Base-by-base conservation (phyloP, 2,329 filamentous ascomycete genomes). In the Pseudocercospora cruenta region DNA sequence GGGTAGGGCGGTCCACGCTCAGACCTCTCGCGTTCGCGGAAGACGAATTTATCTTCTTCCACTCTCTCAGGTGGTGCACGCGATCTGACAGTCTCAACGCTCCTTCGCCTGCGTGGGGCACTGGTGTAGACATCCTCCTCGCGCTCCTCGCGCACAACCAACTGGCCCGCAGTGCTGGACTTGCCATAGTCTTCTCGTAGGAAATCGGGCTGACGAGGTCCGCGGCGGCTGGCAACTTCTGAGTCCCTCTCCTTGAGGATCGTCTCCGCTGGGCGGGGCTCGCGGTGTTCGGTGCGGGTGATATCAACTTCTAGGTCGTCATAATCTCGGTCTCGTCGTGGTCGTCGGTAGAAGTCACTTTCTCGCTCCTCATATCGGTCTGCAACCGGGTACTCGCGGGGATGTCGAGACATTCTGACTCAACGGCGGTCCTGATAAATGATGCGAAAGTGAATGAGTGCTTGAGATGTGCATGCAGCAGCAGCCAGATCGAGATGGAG, bases 281-380 rank as follows among this genome's bases (percentile, higher is more conserved):
- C 73, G 47, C 68, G 70, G 57, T 73, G 70, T 63, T 72, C 71
- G 14, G 70, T 69, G 47, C 74, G 74, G 61, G 72, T 69, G 63
- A 84, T 78, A 69, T 86, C 84, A 51, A 83, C 67, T 64, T 86
- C 83, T 53, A 84, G 76, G 31, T 85, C 83, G 19, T 84, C 82
- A 69, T 83, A 83, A 71, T 82, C 81, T 59, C 78, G 78, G 39
- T 77, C 75, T 61, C 75, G 72, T n/a, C 78, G 77, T 64, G 77
- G 73, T 33, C 77, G 74, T 55, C 78, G 72, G 62, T 78, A 77
- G 67, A 74, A 75, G 55, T 77, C 76, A 72, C 78, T 80, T 75
- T 78, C 80, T 71, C 79, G 78, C 67, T 83, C 82, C 69, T 84
- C 82, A 69, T 84, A 83, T 67, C 82, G 78, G 71, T 84, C 80